phyloP scores from a whole-genome alignment of 2,329 filamentous ascomycete genomes.

The Xylariomycetidae sp. region DNA sequence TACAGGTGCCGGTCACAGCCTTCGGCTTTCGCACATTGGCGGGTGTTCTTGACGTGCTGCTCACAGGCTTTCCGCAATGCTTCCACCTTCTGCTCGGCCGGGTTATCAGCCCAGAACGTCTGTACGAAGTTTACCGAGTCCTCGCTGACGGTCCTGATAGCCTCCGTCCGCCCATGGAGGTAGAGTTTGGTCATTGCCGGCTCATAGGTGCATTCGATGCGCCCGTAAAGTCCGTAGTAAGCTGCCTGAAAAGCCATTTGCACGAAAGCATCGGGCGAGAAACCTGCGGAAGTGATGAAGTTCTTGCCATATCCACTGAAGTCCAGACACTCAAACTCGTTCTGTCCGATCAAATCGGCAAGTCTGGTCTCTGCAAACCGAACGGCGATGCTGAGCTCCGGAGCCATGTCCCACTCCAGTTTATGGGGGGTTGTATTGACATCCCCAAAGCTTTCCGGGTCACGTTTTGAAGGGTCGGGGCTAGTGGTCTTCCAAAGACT shows the following conservation, averaged over 20 bases:
- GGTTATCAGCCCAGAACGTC: conserved; percentile 91
- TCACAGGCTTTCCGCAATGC: conserved; percentile 78
- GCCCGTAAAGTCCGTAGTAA: conserved; percentile 93
- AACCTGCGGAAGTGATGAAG: conserved; percentile 95
- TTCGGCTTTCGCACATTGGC: conserved; percentile 81
- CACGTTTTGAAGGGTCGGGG: conserved; percentile 87
- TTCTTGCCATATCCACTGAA: conserved; percentile 91
- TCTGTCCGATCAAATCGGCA: conserved; percentile 91
- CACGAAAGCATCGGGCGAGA: conserved; percentile 94
- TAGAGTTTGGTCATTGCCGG: conserved; percentile 97
- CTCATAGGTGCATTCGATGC: conserved; percentile 93
- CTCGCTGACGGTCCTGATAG: conserved; percentile 77
- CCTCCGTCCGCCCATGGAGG: conserved; percentile 91
- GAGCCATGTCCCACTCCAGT: conserved; percentile 94
- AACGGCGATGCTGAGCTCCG: conserved; percentile 83
- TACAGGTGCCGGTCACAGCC: conserved; percentile 93
- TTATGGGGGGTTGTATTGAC: conserved; percentile 93
- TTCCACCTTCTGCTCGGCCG: conserved; percentile 77
- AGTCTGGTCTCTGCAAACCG: conserved; percentile 93
- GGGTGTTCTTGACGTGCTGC: conserved; percentile 75
- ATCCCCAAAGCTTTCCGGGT: conserved; percentile 86
- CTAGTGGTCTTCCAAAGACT: conserved; percentile 87
- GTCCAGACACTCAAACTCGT: conserved; percentile 90
- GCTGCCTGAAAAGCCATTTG: conserved; percentile 99
- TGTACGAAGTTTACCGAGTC: conserved; percentile 86